phyloP scores from a whole-genome alignment of 2,329 filamentous ascomycete species.

The Sclerotinia minor region DNA sequence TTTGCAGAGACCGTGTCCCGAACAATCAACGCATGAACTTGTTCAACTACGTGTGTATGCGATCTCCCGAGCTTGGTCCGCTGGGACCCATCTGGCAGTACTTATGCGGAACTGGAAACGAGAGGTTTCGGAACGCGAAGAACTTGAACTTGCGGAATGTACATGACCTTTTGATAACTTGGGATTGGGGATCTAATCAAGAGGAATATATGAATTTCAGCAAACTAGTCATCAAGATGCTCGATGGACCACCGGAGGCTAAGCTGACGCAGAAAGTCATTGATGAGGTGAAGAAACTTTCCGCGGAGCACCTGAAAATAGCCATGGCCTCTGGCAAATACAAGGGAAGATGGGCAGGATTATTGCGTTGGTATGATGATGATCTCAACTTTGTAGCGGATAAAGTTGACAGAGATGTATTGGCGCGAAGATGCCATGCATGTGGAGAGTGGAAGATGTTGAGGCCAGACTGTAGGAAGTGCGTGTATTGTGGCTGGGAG shows the following conservation, averaged over 20 bases:
- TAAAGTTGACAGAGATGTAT: conserved; percentile 26
- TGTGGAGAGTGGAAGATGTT: conserved; percentile 29
- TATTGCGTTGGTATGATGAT: conserved; percentile 28
- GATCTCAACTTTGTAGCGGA: conserved; percentile 24
- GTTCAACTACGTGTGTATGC: conserved; percentile 36
- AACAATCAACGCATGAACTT: conserved; percentile 35
- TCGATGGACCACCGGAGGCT: conserved; percentile 22
- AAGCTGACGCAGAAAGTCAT: conserved; percentile 1
- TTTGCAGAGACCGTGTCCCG: conserved; percentile 29
- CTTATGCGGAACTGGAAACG: conserved; percentile 30
- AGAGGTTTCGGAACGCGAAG: conserved; percentile 24
- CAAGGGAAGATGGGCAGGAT: conserved; percentile 26
- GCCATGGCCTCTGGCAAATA: conserved; percentile 23
- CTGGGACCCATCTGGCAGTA: conserved; percentile 36
- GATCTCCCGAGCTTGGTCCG: conserved; percentile 31
- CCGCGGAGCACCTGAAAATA: neutral
- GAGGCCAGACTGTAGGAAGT: conserved; percentile 25
- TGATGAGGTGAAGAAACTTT: conserved; percentile 5
- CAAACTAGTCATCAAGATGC: conserved; percentile 25
- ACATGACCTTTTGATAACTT: conserved; percentile 30
- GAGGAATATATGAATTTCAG: conserved; percentile 29
- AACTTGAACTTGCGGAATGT: conserved; percentile 21
- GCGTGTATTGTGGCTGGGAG: conserved; percentile 26
- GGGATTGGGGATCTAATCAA: conserved; percentile 32
- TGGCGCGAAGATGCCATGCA: conserved; percentile 23